These are phyloP conservation scores for Raffaelea ambrosiae DNA, from an alignment of 2,329 filamentous ascomycete genomes.

Conservation along the genomic window DNA sequence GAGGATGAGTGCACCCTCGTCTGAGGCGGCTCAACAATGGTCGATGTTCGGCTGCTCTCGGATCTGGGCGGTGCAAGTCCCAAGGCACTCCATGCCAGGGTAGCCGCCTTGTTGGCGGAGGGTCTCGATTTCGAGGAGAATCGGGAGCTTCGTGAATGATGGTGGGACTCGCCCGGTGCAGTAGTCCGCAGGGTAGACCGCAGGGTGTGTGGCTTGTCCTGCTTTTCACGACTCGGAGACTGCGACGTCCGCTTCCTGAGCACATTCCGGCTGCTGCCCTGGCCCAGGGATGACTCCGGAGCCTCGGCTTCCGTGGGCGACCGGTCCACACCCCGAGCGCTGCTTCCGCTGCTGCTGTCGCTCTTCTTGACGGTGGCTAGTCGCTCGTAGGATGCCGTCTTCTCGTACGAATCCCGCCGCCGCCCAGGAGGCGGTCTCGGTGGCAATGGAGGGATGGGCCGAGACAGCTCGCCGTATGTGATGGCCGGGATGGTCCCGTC, in stretches of 20 bases:
- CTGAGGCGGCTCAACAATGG: background rate
- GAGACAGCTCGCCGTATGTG: constrained; percentile 72
- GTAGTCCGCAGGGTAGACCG: constrained; percentile 50
- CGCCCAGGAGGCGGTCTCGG: constrained; percentile 41
- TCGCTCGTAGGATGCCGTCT: constrained; percentile 27
- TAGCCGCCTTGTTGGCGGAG: constrained; percentile 55
- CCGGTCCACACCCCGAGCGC: too few species aligned
- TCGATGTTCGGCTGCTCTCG: constrained; percentile 3
- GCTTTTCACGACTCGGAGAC: constrained; percentile 49
- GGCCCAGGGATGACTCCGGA: background rate
- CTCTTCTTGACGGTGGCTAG: constrained; percentile 4
- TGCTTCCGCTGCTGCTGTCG: background rate
- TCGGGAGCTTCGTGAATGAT: constrained; percentile 25
- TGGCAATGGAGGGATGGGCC: constrained; percentile 43
- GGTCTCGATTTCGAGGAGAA: constrained; percentile 32
- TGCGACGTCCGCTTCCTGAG: constrained; percentile 19
- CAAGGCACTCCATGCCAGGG: constrained; percentile 50
- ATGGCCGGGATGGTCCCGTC: constrained; percentile 74
- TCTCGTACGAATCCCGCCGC: constrained; percentile 41
- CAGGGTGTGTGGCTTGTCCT: constrained; percentile 48
- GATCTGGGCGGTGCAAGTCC: constrained; percentile 18
- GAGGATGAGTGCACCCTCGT: background rate
- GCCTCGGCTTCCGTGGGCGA: too few species aligned
- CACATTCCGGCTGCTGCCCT: background rate
- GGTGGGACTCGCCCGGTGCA: constrained; percentile 32